Evolutionary conservation across 306 rosid genomes (phyloP), one percentile per base, ranked within the genome.

Genomic region (Cajanus cajan): DNA sequence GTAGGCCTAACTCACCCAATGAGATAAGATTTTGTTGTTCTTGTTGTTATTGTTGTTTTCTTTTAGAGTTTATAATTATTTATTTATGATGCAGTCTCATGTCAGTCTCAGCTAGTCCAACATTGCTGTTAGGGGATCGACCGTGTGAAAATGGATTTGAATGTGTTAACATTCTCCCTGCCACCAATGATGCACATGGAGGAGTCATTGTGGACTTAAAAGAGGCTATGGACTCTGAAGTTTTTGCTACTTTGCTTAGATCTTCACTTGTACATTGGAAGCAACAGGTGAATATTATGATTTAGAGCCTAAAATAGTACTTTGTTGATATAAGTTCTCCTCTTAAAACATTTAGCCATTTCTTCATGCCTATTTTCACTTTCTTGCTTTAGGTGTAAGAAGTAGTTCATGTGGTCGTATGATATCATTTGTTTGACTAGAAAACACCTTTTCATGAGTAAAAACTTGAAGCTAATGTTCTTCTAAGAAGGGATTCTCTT

Each of bases 191-290:
- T 85, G 75, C 58, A 1, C 86, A 87, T 79, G 90, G 90, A 72
- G 90, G 90, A 85, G 88, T 87, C 68, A 62, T 76, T 72, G 86
- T 87, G 10, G 86, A 87, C 11, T 76, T 87, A 61, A 80, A 84
- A 73, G 80, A 82, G 21, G 62, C 85, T 55, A 82, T 87, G 88
- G 88, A 77, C 45, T 55, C 88, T n/a, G 43, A 77, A 58, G 79
- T 15, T 80, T 85, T 84, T 61, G 79, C 82, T 57, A 55, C 83
- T 45, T 52, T 82, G 87, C 83, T 87, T 62, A 85, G 64, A 82
- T 84, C 87, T 79, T 87, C 90, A 37, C 80, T 87, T 61, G 19
- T 33, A 40, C 79, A 82, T 11, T 87, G 90, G 88, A 87, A 80
- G 80, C 59, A 80, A 50, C 83, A 85, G 85, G 87, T 86, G 10